phyloP scores from a whole-genome alignment of 441 rosid species.

The Metrosideros polymorpha region DNA sequence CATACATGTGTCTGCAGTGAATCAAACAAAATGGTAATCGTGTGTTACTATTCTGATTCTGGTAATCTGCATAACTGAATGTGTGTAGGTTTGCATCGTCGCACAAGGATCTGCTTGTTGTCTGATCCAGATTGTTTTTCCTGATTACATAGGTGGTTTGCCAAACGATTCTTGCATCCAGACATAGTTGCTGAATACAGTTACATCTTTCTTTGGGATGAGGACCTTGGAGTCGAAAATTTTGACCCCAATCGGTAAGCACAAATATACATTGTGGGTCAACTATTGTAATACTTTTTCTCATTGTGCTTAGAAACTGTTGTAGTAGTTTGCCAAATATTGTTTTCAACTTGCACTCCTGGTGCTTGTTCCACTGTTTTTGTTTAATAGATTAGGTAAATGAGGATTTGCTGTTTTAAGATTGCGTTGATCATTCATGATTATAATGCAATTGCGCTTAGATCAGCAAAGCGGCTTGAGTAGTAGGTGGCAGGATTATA shows the following conservation, averaged over 20 bases:
- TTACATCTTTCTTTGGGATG: conserved; percentile 89
- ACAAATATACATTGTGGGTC: background rate
- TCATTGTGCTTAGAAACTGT: background rate
- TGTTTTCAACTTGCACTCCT: background rate
- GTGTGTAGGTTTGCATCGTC: background rate
- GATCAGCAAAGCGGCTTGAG: background rate
- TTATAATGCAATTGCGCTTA: background rate
- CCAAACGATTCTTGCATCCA: conserved; percentile 71
- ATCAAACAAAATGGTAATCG: conserved; percentile 83
- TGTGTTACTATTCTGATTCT: background rate
- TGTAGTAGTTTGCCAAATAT: background rate
- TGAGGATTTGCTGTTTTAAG: background rate
- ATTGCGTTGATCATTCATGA: background rate
- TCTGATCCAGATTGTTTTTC: background rate
- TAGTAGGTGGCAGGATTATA: background rate
- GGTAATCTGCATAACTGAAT: background rate
- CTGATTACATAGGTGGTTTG: conserved; percentile 62
- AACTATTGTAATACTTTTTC: background rate
- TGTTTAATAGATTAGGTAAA: background rate
- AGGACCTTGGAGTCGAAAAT: conserved; percentile 73
- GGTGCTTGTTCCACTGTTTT: background rate
- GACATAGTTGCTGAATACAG: conserved; percentile 62
- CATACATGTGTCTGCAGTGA: conserved; percentile 56
- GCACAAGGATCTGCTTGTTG: background rate
- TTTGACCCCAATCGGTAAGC: conserved; percentile 50